Conservation (phyloP, 345 rosid genomes). For the Dipteronia sinensis region DNA sequence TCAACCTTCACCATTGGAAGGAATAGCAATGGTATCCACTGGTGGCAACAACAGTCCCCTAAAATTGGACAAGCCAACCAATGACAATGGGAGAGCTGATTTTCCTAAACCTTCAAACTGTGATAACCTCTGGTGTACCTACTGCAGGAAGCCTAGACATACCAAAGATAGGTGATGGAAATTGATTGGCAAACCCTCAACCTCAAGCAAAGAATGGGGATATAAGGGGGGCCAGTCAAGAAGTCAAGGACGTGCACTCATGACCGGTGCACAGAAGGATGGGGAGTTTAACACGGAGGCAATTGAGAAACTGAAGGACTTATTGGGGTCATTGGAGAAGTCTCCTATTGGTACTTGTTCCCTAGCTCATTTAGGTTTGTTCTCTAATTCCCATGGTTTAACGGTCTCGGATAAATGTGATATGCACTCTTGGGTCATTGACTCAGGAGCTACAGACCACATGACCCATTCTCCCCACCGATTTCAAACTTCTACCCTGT, state of each 20-base stretch:
- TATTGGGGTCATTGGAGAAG: not conserved
- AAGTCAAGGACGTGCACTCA: not conserved
- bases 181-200: not conserved
- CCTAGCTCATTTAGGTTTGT: not conserved
- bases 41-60: too few species aligned
- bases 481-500: not conserved
- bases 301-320: not conserved
- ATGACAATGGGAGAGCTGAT: too few species aligned
- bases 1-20: not conserved
- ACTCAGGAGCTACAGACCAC: not conserved
- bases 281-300: not conserved
- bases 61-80: too few species aligned
- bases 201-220: not conserved
- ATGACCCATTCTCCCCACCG: not conserved
- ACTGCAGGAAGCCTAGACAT: not conserved
- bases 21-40: not conserved
- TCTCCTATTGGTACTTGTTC: not conserved
- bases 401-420: not conserved
- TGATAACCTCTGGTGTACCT: not conserved
- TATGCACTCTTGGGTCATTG: not conserved
- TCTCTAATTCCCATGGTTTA: not conserved
- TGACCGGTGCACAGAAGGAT: not conserved
- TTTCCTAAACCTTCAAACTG: not conserved
- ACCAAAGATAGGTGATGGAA: not conserved
- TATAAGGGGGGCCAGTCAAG: not conserved